Evolutionary conservation across 768 basidiomycete species (phyloP), one percentile per base, ranked within the genome.

Genomic region (Hygrocybe coccinea): DNA sequence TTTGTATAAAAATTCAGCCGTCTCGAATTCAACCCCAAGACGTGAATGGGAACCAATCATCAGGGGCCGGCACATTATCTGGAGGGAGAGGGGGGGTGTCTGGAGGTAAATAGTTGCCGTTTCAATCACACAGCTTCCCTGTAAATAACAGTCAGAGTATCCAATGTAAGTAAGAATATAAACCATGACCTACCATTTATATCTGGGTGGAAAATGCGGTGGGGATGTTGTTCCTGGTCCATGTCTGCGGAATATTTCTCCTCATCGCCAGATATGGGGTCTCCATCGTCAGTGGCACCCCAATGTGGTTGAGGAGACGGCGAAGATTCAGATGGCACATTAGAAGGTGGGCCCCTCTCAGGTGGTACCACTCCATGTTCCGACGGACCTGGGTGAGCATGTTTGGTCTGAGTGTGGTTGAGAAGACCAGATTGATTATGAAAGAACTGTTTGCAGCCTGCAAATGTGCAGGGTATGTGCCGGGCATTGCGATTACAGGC

Each of bases 1-100:
- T 17, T 34, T n/a, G 29, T 39, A 52, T 4, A 52, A 35, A n/a
- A 52, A 52, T n/a, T 52, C 51, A 4, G 51, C 51, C 9, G 39
- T 38, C 39, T 52, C 38, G 34, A 52, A 52, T 41, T 52, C 36
- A 11, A 21, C 39, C 46, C n/a, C 38, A 17, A 2, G 15, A n/a
- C 4, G n/a, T 17, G 24, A n/a, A 52, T 39, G 51, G 51, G 10
- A 2, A 17, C 51, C 38, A 53, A 17, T 52, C 21, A 59, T 17
- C 24, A 5, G 46, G 46, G 34, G 24, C 7, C 34, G 10, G 50
- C 8, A 15, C 5, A 5, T 17, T 37, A 17, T 34, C 17, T 3
- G 25, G 50, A 14, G 46, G 24, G 15, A n/a, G n/a, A n/a, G 15
- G 46, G 14, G 46, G 12, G 3, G 50, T 5, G 17, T 25, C 50